phyloP scores from a whole-genome alignment of 352 stramenopile genomes.

The Phytophthora pseudosyringae region DNA sequence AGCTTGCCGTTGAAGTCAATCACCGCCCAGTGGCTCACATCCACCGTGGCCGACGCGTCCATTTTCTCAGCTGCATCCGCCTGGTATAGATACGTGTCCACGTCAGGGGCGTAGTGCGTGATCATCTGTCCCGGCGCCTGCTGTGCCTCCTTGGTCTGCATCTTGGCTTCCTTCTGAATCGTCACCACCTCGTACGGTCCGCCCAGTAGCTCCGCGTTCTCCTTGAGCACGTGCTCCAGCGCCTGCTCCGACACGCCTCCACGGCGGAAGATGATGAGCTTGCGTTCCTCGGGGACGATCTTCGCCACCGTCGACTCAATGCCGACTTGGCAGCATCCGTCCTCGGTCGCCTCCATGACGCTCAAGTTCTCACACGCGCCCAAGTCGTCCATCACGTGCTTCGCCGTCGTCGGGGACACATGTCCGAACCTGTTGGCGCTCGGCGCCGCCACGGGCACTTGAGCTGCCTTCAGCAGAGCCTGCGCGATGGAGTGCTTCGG shows the following conservation, averaged over 20 bases:
- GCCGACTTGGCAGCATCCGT: constrained; percentile 83
- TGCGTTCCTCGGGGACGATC: constrained; percentile 79
- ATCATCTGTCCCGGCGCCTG: constrained; percentile 96
- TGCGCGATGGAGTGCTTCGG: constrained; percentile 94
- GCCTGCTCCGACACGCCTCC: constrained; percentile 84
- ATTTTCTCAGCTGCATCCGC: constrained; percentile 43
- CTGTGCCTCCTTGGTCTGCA: constrained; percentile 73
- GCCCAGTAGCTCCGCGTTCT: constrained; percentile 46
- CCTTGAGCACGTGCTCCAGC: constrained; percentile 63
- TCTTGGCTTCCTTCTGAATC: constrained; percentile 68
- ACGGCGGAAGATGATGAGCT: constrained; percentile 89
- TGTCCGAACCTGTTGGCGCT: constrained; percentile 99
- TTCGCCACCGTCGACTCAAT: constrained; percentile 96
- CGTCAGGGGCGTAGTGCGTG: constrained; percentile 98
- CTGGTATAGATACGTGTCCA: constrained; percentile 90
- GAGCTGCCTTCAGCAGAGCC: constrained; percentile 86
- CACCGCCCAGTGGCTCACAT: constrained; percentile 70
- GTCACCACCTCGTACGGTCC: constrained; percentile 66
- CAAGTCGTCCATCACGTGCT: constrained; percentile 98
- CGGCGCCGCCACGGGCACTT: constrained; percentile 96
- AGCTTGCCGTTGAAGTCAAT: constrained; percentile 84
- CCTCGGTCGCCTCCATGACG: constrained; percentile 66
- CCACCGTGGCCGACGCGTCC: constrained; percentile 30
- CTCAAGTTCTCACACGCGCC: constrained; percentile 90
- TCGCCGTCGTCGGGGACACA: constrained; percentile 95